Evolutionary conservation across 805 yeast species (phyloP).

Genomic region (Kregervanrija fluxuum): DNA sequence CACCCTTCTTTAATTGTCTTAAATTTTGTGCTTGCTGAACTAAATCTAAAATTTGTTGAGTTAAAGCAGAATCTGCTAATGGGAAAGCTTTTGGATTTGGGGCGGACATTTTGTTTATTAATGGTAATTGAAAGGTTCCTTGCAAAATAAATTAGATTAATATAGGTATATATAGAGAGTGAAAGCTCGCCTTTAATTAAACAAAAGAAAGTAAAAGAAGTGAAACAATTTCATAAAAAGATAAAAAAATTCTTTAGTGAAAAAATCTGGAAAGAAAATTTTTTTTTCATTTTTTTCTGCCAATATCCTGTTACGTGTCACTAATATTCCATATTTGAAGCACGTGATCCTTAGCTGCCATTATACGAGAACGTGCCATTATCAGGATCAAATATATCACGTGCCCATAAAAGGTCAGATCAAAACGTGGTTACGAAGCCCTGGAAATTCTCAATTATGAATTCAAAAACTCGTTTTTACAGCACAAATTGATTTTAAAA

Average conservation of each 20-base stretch:
- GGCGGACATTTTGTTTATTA: slow-evolving; percentile 50
- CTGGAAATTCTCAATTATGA: too few relatives aligned
- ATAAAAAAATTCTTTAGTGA: not conserved
- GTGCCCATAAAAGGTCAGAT: too few relatives aligned
- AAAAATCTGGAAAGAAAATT: not conserved
- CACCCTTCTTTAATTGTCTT: slow-evolving; percentile 99
- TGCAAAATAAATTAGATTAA: slow-evolving; percentile 26
- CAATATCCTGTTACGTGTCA: too few relatives aligned
- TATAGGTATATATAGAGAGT: slow-evolving; percentile 3
- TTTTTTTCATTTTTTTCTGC: not conserved
- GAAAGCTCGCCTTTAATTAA: slow-evolving; percentile 32
- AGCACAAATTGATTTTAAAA: too few relatives aligned
- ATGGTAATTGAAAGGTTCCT: slow-evolving; percentile 37
- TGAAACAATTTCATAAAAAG: not conserved
- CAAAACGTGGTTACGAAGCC: too few relatives aligned
- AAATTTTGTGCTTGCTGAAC: slow-evolving; percentile 96
- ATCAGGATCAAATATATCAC: too few relatives aligned
- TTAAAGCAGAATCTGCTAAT: slow-evolving; percentile 89
- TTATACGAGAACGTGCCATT: too few relatives aligned
- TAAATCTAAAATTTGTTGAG: slow-evolving; percentile 96
- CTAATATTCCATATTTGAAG: too few relatives aligned
- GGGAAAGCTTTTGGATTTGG: slow-evolving; percentile 99
- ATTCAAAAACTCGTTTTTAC: too few relatives aligned
- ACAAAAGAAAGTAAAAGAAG: not conserved
- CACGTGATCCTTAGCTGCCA: too few relatives aligned